Evolutionary conservation across 106 monocot species (phyloP), one percentile per base, ranked within the genome.

Genomic region (Acanthochlamys bracteata): DNA sequence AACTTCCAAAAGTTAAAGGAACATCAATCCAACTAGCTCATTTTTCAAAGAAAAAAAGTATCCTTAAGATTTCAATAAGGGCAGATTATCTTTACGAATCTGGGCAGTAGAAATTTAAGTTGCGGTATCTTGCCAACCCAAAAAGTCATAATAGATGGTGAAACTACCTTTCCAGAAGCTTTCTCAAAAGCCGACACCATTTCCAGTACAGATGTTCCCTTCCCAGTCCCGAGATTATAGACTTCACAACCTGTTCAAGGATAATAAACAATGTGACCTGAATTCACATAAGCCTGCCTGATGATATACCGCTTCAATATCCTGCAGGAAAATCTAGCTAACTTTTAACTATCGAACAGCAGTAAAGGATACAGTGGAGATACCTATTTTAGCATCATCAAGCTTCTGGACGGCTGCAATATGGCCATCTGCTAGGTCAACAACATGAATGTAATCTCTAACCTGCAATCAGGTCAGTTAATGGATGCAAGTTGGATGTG

Each of bases 381-480:
- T 46, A 95, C 95, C 90, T 72, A 80, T 76, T 8, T 60, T 73
- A 16, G 79, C 49, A 64, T 72, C 74, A 13, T 87, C 65, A 63
- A 84, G 72, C 69, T 95, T 95, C 39, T 75, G 51, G 15, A 95
- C 41, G 6, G 94, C 86, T 49, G 83, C 78, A 75, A 94, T 67
- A 77, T 94, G 94, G 17, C 94, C 94, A 66, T 79, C 87, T 47
- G 95, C 79, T 15, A 95, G 75, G 73, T 95, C 95, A 73, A 90
- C 73, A 68, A 95, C 87, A 78, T 95, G 95, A 59, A 95, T 90
- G 52, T 95, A 95, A 74, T 95, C 95, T 14, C 95, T 76, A 24
- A 95, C 82, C 95, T 95, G 86, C 57, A 66, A 70, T 49, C 42
- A 72, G 39, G 49, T 33, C 49, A 49, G 17, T 49, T 49, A 49